A percentile compares a stretch with the other conserved stretches of the same genome.
Evolutionary conservation across 768 basidiomycete species (phyloP).

Genomic region (Coprinellus aureogranulatus): DNA sequence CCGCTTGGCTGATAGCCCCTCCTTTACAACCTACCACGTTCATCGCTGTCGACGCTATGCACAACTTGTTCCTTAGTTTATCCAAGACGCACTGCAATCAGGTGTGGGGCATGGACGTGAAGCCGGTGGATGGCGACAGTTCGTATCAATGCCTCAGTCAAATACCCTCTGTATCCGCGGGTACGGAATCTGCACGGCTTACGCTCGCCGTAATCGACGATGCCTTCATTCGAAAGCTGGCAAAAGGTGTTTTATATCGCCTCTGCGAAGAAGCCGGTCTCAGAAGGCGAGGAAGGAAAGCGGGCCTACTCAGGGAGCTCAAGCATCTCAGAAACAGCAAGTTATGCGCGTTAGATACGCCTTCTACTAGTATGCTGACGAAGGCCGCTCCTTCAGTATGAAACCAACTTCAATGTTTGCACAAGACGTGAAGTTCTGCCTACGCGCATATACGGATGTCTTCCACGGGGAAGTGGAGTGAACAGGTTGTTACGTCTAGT

Average conservation of each 20-base stretch:
- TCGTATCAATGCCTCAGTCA: conserved; percentile 21
- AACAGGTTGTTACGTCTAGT: too few relatives aligned
- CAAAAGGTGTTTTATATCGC: conserved; percentile 18
- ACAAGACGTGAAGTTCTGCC: too few relatives aligned
- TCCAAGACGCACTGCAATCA: conserved; percentile 2
- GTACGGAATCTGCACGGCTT: conserved; percentile 50
- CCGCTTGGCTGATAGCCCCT: conserved; percentile 18
- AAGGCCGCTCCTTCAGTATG: too few relatives aligned
- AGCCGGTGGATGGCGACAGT: conserved; percentile 15
- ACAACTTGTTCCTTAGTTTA: conserved; percentile 15
- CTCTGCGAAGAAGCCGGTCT: too few relatives aligned
- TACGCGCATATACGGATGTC: too few relatives aligned
- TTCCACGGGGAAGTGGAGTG: too few relatives aligned
- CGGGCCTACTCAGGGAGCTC: conserved; percentile 3
- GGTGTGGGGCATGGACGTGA: conserved; percentile 18
- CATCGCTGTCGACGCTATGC: conserved; percentile 30
- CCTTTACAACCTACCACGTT: conserved; percentile 27
- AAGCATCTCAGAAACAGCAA: too few relatives aligned
- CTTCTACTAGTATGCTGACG: too few relatives aligned
- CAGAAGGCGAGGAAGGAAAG: not conserved
- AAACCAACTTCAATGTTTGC: too few relatives aligned
- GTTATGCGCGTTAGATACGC: too few relatives aligned
- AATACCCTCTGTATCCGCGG: conserved; percentile 24
- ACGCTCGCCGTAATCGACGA: conserved; percentile 51
- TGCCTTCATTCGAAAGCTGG: conserved; percentile 36